A percentile compares a stretch with the other conserved stretches of the same genome.
Evolutionary conservation across 495 filamentous ascomycete species (phyloP).

Genomic region (Penicillium ucsense): DNA sequence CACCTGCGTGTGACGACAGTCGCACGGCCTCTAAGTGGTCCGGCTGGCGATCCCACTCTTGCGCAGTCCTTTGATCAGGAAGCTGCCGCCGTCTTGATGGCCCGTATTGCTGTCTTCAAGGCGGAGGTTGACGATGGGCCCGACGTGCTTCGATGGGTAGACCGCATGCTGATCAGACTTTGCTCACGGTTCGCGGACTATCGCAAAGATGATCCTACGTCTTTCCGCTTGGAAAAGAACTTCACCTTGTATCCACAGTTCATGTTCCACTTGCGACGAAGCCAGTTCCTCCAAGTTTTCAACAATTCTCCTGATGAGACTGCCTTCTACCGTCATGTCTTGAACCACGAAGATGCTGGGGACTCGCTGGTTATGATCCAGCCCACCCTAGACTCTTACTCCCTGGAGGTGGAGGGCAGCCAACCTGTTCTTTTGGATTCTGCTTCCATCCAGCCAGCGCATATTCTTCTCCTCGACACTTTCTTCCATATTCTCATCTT

Average conservation of each 20-base stretch:
- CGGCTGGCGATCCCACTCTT: constrained; percentile 92
- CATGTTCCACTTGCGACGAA: constrained; percentile 97
- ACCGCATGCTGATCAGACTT: constrained; percentile 94
- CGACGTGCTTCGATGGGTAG: constrained; percentile 98
- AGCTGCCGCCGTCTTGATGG: constrained; percentile 96
- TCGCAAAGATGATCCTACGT: constrained; percentile 94
- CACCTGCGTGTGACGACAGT: constrained; percentile 94
- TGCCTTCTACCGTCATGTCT: constrained; percentile 92
- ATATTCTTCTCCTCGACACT: constrained; percentile 91
- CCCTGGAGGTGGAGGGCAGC: constrained; percentile 84
- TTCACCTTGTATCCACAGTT: constrained; percentile 99
- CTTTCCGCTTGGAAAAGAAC: constrained; percentile 97
- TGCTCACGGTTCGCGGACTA: constrained; percentile 98
- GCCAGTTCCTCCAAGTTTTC: constrained; percentile 98
- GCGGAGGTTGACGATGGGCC: constrained; percentile 98
- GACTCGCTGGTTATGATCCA: constrained; percentile 99
- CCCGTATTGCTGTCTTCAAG: constrained; percentile 96
- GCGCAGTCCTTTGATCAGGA: constrained; percentile 98
- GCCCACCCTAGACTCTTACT: constrained; percentile 94
- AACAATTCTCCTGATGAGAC: constrained; percentile 99
- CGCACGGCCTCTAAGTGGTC: constrained; percentile 82
- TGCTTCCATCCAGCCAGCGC: constrained; percentile 86
- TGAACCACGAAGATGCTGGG: constrained; percentile 95
- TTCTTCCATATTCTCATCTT: constrained; percentile 99
- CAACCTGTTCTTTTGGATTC: constrained; percentile 92